Base-by-base conservation (phyloP, 768 basidiomycete genomes). In the Dendrothele bispora region DNA sequence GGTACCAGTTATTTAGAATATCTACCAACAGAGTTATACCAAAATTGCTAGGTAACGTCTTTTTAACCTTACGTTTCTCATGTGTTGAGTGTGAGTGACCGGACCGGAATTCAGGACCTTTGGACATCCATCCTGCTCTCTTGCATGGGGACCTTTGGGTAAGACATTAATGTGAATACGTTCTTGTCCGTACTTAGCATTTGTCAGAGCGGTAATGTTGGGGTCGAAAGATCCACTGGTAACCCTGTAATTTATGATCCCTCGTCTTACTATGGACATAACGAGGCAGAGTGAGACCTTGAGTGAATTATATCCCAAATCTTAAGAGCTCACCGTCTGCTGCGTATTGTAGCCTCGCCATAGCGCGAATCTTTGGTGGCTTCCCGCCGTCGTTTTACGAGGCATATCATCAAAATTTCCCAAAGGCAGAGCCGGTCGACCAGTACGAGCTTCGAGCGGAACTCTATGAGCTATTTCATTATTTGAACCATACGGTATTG, bases 61-160 rank as follows among this genome's bases (percentile, higher is more conserved):
- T 20, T 25, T 29, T 17, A 5, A 12, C 10, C 21, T 10, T 27
- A 12, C 12, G 20, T 27, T 27, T 42, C 40, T 10, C n/a, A 32
- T n/a, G n/a, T 32, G n/a, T 10, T 32, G 30, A 10, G n/a, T 32
- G 10, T 32, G n/a, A n/a, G 30, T 32, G 30, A 32, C n/a, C n/a
- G n/a, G n/a, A 32, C 10, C 30, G 10, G 30, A 32, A 15, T 47
- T 28, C 38, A 77, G 75, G 76, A 14, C 64, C 73, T 2, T 65
- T 91, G 43, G 61, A 63, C 10, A 73, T 88, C 25, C 63, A 79
- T 34, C 89, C 89, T 2, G 86, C 83, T 2, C 73, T 90, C 18
- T 61, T 90, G 8, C 89, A 91, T 52, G 89, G 89, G 1, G 89
- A 91, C 60, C 71, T 91, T 28, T 91, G 89, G 88, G 88, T 86